These are phyloP conservation scores for Gossypium australe DNA, from an alignment of 345 rosid genomes.

Conservation along the genomic window DNA sequence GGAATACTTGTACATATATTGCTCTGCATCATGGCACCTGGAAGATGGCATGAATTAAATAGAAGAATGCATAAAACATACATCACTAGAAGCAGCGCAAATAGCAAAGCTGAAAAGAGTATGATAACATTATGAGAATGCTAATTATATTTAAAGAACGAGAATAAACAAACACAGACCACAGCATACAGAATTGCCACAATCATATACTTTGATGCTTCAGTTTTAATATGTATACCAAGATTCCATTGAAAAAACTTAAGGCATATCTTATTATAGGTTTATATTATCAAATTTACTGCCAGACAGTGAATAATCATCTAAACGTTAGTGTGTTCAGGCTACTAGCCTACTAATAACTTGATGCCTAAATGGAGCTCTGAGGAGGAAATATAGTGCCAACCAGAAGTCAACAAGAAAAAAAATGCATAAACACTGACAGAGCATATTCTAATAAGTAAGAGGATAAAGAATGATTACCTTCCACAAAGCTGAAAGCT, in stretches of 20 bases:
- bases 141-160: too few relatives aligned
- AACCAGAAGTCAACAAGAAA: neutral
- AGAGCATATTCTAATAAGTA: neutral
- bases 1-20: neutral
- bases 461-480: constrained; percentile 22
- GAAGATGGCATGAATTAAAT: neutral
- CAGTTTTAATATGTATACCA: neutral
- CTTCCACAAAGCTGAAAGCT: constrained; percentile 60
- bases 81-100: neutral
- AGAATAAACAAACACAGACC: neutral
- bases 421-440: neutral
- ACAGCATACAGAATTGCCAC: too few relatives aligned
- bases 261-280: neutral
- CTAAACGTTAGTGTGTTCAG: neutral
- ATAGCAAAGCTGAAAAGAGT: neutral
- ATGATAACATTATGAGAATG: neutral
- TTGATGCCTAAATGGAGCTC: neutral
- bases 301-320: neutral
- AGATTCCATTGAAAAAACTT: neutral
- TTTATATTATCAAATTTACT: neutral
- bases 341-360: neutral
- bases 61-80: too few relatives aligned
- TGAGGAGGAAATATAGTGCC: neutral
- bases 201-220: too few relatives aligned
- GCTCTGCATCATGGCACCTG: constrained; percentile 49